Evolutionary conservation across 306 rosid species (phyloP).

Genomic region (Hylodesmum podocarpum): DNA sequence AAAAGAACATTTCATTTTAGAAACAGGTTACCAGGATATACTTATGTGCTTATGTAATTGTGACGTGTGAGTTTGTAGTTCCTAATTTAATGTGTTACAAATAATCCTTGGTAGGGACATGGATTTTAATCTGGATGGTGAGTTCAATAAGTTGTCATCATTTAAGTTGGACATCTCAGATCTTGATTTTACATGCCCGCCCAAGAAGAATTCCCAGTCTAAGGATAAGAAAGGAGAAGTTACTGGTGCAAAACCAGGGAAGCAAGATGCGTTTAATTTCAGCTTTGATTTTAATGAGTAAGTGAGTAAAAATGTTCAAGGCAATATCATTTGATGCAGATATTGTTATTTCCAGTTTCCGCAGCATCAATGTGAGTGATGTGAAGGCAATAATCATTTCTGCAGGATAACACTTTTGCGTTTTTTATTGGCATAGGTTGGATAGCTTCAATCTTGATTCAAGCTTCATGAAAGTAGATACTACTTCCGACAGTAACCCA

Average conservation of each 20-base stretch:
- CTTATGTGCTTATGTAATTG: slow-evolving; percentile 14
- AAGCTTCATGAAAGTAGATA: slow-evolving; percentile 42
- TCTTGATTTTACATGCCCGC: slow-evolving; percentile 68
- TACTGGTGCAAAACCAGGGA: slow-evolving; percentile 56
- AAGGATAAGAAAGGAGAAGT: slow-evolving; percentile 53
- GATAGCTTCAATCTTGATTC: slow-evolving; percentile 69
- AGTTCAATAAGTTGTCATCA: slow-evolving; percentile 70
- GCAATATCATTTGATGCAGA: slow-evolving; percentile 1
- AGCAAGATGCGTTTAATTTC: slow-evolving; percentile 56
- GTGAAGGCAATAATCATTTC: slow-evolving; percentile 8
- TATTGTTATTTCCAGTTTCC: slow-evolving; percentile 22
- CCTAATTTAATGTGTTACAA: slow-evolving; percentile 23
- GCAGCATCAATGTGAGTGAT: not conserved
- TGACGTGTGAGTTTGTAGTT: slow-evolving; percentile 26
- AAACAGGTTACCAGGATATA: not conserved
- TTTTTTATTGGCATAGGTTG: slow-evolving; percentile 46
- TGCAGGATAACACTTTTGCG: slow-evolving; percentile 1
- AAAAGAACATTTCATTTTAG: slow-evolving; percentile 2
- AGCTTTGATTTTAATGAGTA: slow-evolving; percentile 84
- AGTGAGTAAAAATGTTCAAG: slow-evolving; percentile 36
- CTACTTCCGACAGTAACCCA: slow-evolving; percentile 35
- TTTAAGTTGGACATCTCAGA: slow-evolving; percentile 91
- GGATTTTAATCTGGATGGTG: slow-evolving; percentile 80
- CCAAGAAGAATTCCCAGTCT: slow-evolving; percentile 52
- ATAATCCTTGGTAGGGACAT: slow-evolving; percentile 60